phyloP scores from a whole-genome alignment of 2,329 filamentous ascomycete genomes.

The Metarhizium humberi region DNA sequence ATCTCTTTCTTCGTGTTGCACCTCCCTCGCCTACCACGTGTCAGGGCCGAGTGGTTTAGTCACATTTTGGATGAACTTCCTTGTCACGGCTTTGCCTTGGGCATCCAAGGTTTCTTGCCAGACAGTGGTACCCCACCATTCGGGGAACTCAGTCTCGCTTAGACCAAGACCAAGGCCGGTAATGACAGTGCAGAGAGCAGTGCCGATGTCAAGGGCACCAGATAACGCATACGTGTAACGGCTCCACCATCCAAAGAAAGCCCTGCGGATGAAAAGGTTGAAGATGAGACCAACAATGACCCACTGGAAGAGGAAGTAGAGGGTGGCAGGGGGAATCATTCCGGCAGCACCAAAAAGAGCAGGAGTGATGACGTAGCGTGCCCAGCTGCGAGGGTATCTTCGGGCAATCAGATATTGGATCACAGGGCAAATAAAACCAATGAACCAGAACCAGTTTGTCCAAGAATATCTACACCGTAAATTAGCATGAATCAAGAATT shows the following conservation, averaged over 20 bases:
- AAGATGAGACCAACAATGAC: constrained; percentile 45
- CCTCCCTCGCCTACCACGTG: constrained; percentile 13
- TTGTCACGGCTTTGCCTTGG: constrained; percentile 17
- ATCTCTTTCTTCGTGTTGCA: background rate
- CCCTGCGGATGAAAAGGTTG: constrained; percentile 41
- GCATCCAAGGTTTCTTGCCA: constrained; percentile 21
- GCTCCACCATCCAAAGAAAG: constrained; percentile 46
- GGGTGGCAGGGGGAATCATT: constrained; percentile 44
- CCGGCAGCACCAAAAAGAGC: constrained; percentile 42
- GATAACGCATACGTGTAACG: constrained; percentile 51
- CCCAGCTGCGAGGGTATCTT: constrained; percentile 33
- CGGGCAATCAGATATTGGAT: constrained; percentile 39
- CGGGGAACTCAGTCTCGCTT: constrained; percentile 32
- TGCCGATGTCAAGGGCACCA: constrained; percentile 48
- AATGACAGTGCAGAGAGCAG: constrained; percentile 46
- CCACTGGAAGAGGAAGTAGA: constrained; percentile 46
- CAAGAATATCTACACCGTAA: constrained; percentile 29
- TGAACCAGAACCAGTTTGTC: constrained; percentile 47
- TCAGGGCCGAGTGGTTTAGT: constrained; percentile 18
- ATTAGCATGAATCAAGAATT: background rate
- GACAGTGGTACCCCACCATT: constrained; percentile 37
- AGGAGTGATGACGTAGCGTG: constrained; percentile 42
- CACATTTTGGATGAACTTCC: constrained; percentile 15
- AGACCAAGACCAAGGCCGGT: constrained; percentile 37
- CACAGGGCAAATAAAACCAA: constrained; percentile 38